A percentile compares a stretch with the other conserved stretches of the same genome.
Conservation (phyloP, 2,329 filamentous ascomycete species). For the Penicillium polonicum region DNA sequence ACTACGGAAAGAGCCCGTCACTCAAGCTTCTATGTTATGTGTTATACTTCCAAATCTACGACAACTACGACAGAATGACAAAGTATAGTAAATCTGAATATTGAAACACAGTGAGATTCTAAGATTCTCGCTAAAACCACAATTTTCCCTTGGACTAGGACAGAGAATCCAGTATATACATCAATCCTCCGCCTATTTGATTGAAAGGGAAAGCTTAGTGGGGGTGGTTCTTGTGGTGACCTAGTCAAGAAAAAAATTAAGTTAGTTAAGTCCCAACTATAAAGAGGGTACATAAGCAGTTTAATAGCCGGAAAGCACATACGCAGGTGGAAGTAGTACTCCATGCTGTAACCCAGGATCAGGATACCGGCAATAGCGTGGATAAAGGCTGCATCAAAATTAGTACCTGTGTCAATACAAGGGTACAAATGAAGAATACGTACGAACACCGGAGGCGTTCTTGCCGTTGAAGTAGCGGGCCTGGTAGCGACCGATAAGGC, state of each 20-base stretch:
- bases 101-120: conserved; percentile 25
- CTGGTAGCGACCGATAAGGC: conserved; percentile 85
- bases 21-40: not conserved
- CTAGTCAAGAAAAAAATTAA: conserved; percentile 49
- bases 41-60: conserved; percentile 8
- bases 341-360: conserved; percentile 85
- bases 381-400: conserved; percentile 68
- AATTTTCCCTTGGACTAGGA: conserved; percentile 34
- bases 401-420: conserved; percentile 6
- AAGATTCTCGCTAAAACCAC: conserved; percentile 25
- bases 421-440: conserved; percentile 43
- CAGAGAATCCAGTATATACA: conserved; percentile 43
- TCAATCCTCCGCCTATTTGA: conserved; percentile 29
- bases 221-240: conserved; percentile 99
- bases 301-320: conserved; percentile 48
- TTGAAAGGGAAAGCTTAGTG: conserved; percentile 62
- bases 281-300: not conserved
- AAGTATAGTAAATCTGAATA: conserved; percentile 8
- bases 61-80: conserved; percentile 4
- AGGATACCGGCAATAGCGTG: conserved; percentile 79
- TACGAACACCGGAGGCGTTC: conserved; percentile 86
- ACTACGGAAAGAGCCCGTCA: conserved; percentile 1
- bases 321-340: conserved; percentile 99
- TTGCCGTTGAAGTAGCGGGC: conserved; percentile 80
- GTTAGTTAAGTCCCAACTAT: not conserved